These are phyloP conservation scores for Picochlorum sp. DNA, from an alignment of 139 green algal genomes.

Conservation along the genomic window DNA sequence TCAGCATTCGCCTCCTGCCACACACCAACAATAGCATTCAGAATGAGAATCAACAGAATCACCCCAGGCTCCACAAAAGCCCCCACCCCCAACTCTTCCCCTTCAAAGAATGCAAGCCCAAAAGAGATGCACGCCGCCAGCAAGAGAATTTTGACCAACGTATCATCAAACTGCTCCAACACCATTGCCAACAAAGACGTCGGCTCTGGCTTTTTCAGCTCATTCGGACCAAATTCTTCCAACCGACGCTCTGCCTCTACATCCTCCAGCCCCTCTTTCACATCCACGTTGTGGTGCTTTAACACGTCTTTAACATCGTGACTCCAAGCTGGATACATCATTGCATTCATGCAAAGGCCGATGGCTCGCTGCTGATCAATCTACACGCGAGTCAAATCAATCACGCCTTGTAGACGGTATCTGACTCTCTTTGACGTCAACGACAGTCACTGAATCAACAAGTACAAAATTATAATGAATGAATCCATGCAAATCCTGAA, in stretches of 20 bases:
- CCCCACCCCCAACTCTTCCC: constrained; percentile 61
- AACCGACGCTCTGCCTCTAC: constrained; percentile 38
- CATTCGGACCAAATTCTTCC: constrained; percentile 70
- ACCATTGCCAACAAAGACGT: constrained; percentile 87
- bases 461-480: too few relatives aligned
- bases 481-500: too few relatives aligned
- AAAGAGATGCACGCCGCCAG: constrained; percentile 83
- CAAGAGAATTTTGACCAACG: constrained; percentile 90
- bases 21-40: constrained; percentile 98
- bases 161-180: constrained; percentile 94
- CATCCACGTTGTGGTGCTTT: constrained; percentile 24
- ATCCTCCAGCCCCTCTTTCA: constrained; percentile 38
- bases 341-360: too few relatives aligned
- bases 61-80: constrained; percentile 96
- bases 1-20: constrained; percentile 98
- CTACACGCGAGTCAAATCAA: too few relatives aligned
- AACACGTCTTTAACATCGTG: constrained; percentile 16
- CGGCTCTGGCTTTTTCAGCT: constrained; percentile 70
- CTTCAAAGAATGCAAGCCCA: constrained; percentile 76
- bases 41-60: constrained; percentile 93
- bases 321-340: constrained; percentile 30
- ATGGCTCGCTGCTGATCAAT: too few relatives aligned
- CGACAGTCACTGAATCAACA: too few relatives aligned
- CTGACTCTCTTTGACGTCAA: too few relatives aligned
- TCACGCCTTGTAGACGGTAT: too few relatives aligned